Conservation (phyloP, 805 yeast species). For the Candida sithepensis region DNA sequence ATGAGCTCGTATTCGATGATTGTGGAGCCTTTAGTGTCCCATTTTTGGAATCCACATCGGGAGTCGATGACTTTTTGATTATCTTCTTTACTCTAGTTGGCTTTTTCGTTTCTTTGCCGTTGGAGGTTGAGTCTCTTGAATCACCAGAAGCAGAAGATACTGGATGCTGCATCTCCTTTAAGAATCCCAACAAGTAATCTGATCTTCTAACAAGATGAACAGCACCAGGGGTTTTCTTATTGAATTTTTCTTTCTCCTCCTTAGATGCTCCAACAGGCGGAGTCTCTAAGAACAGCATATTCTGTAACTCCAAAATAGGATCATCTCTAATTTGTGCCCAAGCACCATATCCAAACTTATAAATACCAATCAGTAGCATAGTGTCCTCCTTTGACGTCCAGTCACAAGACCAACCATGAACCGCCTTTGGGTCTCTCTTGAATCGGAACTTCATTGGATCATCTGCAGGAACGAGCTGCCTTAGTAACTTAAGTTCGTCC, state of each 20-base stretch:
- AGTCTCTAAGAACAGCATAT: conserved; percentile 69
- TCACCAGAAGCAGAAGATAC: conserved; percentile 1
- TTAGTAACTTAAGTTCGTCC: conserved; percentile 69
- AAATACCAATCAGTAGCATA: conserved; percentile 79
- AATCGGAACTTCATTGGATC: conserved; percentile 62
- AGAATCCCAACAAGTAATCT: conserved; percentile 73
- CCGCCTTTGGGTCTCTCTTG: conserved; percentile 66
- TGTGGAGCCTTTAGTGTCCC: conserved; percentile 10
- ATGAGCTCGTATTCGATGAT: conserved; percentile 6
- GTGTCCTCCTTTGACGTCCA: conserved; percentile 87
- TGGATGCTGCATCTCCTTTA: conserved; percentile 43
- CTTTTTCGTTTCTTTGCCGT: conserved; percentile 16
- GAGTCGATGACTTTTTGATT: conserved; percentile 23
- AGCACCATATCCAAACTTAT: conserved; percentile 92
- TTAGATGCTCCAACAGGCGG: conserved; percentile 33
- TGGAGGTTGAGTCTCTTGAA: conserved; percentile 5
- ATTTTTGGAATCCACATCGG: conserved; percentile 18
- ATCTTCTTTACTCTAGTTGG: conserved; percentile 20
- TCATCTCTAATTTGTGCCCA: conserved; percentile 96
- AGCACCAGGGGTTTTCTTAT: conserved; percentile 80
- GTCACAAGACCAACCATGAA: conserved; percentile 84
- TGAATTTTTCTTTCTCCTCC: conserved; percentile 34
- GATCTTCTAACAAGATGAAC: conserved; percentile 90
- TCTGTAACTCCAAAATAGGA: conserved; percentile 81
- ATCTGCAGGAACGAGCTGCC: conserved; percentile 46